Conservation (phyloP, 768 basidiomycete genomes). For the Boletales sp. region DNA sequence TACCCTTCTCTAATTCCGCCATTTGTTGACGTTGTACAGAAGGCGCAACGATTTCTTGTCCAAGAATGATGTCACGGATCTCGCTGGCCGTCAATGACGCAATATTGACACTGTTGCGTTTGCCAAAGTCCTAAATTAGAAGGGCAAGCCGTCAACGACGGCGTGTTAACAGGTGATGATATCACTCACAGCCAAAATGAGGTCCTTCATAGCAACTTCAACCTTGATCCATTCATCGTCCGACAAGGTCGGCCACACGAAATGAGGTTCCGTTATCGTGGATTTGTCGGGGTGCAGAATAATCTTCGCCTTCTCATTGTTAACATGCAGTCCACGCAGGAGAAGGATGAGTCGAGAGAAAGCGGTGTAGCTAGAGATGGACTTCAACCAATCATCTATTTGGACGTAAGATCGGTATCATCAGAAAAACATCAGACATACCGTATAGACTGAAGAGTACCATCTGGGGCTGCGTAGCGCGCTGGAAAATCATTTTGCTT, state of each 20-base stretch:
- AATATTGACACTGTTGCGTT: constrained; percentile 98
- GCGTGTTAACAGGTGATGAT: not conserved
- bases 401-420: constrained; percentile 3
- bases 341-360: constrained; percentile 98
- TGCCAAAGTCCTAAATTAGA: constrained; percentile 80
- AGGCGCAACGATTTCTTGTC: constrained; percentile 96
- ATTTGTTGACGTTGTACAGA: constrained; percentile 97
- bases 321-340: constrained; percentile 95
- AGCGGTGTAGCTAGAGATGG: constrained; percentile 97
- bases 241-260: constrained; percentile 90
- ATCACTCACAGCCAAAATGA: constrained; percentile 75
- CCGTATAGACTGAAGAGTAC: constrained; percentile 96
- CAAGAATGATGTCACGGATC: constrained; percentile 96
- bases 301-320: constrained; percentile 99
- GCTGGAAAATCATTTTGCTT: constrained; percentile 37
- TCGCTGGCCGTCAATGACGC: constrained; percentile 96
- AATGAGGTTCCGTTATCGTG: constrained; percentile 95
- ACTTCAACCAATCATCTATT: constrained; percentile 96
- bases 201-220: constrained; percentile 97
- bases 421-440: constrained; percentile 23
- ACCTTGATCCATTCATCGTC: constrained; percentile 99
- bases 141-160: constrained; percentile 11
- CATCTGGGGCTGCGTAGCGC: constrained; percentile 99
- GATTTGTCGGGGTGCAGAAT: constrained; percentile 96
- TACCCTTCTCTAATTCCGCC: constrained; percentile 97